Evolutionary conservation across 140 eudicot species (phyloP).

Genomic region (Cichorium intybus): DNA sequence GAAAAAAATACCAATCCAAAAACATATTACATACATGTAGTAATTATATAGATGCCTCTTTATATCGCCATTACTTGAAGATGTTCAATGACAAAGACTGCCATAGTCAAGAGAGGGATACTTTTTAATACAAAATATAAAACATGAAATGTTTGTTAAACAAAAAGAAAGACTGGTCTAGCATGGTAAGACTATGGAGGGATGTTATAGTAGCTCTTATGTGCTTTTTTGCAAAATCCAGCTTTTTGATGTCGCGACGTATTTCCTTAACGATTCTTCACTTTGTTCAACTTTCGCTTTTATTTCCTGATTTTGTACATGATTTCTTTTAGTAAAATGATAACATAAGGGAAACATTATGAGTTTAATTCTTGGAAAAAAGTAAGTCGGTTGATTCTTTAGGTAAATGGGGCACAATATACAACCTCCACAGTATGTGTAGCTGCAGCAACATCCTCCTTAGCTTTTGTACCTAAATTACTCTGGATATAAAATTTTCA

Average conservation of each 20-base stretch:
- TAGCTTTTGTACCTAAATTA: conserved; percentile 94
- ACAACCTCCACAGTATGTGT: conserved; percentile 89
- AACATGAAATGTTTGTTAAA: neutral
- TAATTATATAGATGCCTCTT: conserved; percentile 95
- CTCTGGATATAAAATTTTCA: conserved; percentile 58
- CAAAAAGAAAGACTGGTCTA: conserved; percentile 43
- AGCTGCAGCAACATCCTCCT: conserved; percentile 99
- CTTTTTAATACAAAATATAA: neutral
- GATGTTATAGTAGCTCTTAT: conserved; percentile 96
- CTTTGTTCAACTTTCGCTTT: conserved; percentile 98
- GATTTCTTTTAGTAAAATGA: conserved; percentile 64
- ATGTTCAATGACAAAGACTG: conserved; percentile 95
- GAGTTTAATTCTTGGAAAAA: conserved; percentile 20
- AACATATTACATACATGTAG: conserved; percentile 62
- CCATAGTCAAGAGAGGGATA: conserved; percentile 21
- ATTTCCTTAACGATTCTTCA: conserved; percentile 99
- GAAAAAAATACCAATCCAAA: conserved; percentile 9
- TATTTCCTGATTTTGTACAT: conserved; percentile 93
- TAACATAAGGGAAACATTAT: conserved; percentile 1
- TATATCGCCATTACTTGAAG: conserved; percentile 98
- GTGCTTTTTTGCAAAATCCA: conserved; percentile 97
- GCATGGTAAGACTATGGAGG: conserved; percentile 98
- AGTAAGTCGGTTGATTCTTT: conserved; percentile 2
- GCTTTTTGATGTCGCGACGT: conserved; percentile 98
- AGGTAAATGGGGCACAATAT: conserved; percentile 9